A percentile compares a stretch with the other conserved stretches of the same genome.
phyloP scores from a whole-genome alignment of 345 rosid genomes.

The Durio zibethinus region DNA sequence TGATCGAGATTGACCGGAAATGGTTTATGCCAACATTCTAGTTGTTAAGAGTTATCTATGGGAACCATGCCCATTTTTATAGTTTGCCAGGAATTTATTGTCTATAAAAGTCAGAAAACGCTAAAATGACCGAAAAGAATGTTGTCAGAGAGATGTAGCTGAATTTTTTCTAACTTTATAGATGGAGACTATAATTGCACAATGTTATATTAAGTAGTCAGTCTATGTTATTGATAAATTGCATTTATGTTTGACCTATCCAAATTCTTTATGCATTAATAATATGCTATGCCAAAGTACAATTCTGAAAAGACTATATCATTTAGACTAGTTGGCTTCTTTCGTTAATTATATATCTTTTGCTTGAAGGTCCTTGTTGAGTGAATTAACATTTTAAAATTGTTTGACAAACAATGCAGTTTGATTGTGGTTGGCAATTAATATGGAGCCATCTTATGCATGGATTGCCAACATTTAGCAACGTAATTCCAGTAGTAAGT shows the following conservation, averaged over 20 bases:
- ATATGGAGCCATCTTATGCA: slow-evolving; percentile 77
- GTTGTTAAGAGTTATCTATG: background rate
- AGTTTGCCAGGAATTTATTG: background rate
- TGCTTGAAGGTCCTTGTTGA: background rate
- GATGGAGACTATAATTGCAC: background rate
- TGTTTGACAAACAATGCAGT: slow-evolving; percentile 41
- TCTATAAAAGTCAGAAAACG: background rate
- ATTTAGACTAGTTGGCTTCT: background rate
- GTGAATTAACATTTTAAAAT: slow-evolving; percentile 4
- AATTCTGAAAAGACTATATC: background rate
- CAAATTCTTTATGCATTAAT: background rate
- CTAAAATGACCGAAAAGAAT: background rate
- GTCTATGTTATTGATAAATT: background rate
- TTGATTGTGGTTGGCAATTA: slow-evolving; percentile 63
- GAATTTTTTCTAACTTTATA: background rate
- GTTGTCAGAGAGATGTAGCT: background rate
- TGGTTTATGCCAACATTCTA: background rate
- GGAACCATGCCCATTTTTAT: background rate
- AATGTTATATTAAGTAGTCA: background rate
- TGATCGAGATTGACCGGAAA: background rate
- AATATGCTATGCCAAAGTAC: background rate
- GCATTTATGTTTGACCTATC: background rate
- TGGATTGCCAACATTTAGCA: slow-evolving; percentile 76
- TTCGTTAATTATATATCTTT: background rate
- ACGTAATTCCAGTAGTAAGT: slow-evolving; percentile 65